phyloP scores from a whole-genome alignment of 768 basidiomycete genomes.

The Tylopilus sp. region DNA sequence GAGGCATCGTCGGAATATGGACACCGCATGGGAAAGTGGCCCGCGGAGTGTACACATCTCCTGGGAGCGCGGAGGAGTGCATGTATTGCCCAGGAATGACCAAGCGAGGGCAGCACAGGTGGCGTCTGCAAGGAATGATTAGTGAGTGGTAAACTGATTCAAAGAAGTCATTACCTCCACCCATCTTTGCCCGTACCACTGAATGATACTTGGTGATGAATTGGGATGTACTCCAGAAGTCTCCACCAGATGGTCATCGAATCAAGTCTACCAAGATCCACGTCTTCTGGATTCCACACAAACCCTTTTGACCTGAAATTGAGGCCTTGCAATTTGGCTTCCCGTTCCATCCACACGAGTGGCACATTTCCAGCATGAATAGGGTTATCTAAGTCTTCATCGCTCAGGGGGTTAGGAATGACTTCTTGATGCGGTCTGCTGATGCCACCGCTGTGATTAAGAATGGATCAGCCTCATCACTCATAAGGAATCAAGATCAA shows the following conservation, averaged over 20 bases:
- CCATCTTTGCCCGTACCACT: slow-evolving; percentile 6
- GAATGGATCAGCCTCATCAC: neutral
- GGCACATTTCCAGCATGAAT: slow-evolving; percentile 5
- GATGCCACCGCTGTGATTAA: slow-evolving; percentile 1
- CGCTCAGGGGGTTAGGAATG: too few relatives aligned
- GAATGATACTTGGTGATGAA: slow-evolving; percentile 11
- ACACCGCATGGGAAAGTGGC: neutral
- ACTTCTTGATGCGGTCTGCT: neutral
- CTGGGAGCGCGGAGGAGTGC: neutral
- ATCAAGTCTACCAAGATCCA: slow-evolving; percentile 1
- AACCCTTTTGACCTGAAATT: neutral
- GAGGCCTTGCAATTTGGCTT: slow-evolving; percentile 7
- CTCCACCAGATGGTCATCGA: neutral
- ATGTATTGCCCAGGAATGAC: slow-evolving; percentile 4
- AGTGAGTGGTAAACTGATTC: neutral
- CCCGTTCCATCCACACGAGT: slow-evolving; percentile 9
- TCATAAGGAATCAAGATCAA: neutral
- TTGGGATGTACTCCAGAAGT: neutral
- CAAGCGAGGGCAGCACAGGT: neutral
- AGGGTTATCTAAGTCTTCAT: neutral
- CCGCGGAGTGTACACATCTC: neutral
- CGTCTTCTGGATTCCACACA: slow-evolving; percentile 4
- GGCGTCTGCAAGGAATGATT: neutral
- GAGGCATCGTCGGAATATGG: neutral
- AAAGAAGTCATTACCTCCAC: neutral